A percentile compares a stretch with the other conserved stretches of the same genome.
Conservation (phyloP, 2,329 filamentous ascomycete genomes). For the Kalaharituber pfeilii region DNA sequence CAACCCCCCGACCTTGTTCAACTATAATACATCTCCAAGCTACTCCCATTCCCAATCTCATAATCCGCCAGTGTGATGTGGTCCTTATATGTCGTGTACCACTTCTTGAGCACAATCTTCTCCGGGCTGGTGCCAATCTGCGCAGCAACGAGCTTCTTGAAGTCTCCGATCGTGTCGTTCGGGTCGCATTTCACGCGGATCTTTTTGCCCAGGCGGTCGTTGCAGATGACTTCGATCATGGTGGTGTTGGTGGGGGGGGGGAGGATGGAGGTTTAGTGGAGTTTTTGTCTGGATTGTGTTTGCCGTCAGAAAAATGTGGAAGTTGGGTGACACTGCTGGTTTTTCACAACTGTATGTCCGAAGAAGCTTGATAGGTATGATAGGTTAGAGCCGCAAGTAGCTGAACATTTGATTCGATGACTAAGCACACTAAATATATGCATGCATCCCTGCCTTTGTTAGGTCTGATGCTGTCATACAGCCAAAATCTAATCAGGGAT, state of each 20-base stretch:
- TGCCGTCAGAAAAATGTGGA: too few relatives aligned
- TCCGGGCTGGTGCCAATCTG: slow-evolving; percentile 18
- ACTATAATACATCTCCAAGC: slow-evolving; percentile 18
- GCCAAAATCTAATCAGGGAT: too few relatives aligned
- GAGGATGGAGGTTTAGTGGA: slow-evolving; percentile 24
- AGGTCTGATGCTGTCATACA: too few relatives aligned
- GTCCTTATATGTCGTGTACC: slow-evolving; percentile 21
- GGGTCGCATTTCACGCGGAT: slow-evolving; percentile 22
- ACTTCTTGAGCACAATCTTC: slow-evolving; percentile 25
- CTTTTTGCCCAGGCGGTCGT: slow-evolving; percentile 45
- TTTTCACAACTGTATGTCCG: too few relatives aligned
- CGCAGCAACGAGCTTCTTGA: slow-evolving; percentile 21
- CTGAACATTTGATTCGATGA: too few relatives aligned
- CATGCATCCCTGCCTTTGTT: too few relatives aligned
- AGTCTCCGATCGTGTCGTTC: slow-evolving; percentile 22
- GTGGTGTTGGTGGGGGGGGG: slow-evolving; percentile 18
- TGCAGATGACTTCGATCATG: slow-evolving; percentile 12
- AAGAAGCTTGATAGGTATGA: too few relatives aligned
- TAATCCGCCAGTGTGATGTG: slow-evolving; percentile 23
- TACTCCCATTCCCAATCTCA: slow-evolving; percentile 21
- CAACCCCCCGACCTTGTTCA: too few relatives aligned
- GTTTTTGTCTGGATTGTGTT: too few relatives aligned
- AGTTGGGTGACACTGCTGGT: too few relatives aligned
- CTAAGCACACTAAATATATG: too few relatives aligned
- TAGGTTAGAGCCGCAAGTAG: too few relatives aligned